Base-by-base conservation (phyloP, 176 grass and related monocot genomes). In the Metroxylon sagu region DNA sequence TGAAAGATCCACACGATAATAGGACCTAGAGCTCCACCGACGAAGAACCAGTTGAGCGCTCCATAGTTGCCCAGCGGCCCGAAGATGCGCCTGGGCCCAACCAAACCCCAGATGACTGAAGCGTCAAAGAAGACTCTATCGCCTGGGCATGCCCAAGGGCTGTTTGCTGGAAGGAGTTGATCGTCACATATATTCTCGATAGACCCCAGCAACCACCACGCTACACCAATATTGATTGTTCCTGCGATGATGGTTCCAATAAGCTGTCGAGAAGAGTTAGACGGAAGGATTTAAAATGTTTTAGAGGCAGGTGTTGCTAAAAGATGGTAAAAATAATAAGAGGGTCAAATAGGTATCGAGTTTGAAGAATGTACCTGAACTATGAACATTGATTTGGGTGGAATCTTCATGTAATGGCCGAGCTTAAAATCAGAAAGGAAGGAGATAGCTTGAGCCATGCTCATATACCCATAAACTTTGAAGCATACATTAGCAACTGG, bases 321-420 rank as follows among this genome's bases (percentile, higher is more conserved):
- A 19, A 48, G 16, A 19, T 23, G 0, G 16, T 18, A 6, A 16
- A 48, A 4, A 18, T 48, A 0, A 18, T 15, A 14, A 17, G 3
- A 18, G 4, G 21, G 21, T 23, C 21, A 23, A 23, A 23, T 23
- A 10, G 3, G 17, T 21, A 10, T 12, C 14, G 19, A 54, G 5
- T 4, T 17, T 12, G 5, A 57, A 14, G 19, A 27, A 35, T 3
- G 15, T 73, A 95, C 90, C 90, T 95, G 90, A 17, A 95, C 90
- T 5, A 95, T 66, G 77, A 89, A 95, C 90, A 95, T 95, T 21
- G 90, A 95, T 81, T 66, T 84, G 1, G 85, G 85, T 0, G 90
- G 90, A 64, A 95, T 71, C 80, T 89, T 95, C 90, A 95, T 95
- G 77, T 95, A 95, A 56, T 95, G 90, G 6, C 90, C 90, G 18